A percentile compares a stretch with the other conserved stretches of the same genome.
Conservation (phyloP, 2,329 filamentous ascomycete genomes). For the Chaetomium olivaceum region DNA sequence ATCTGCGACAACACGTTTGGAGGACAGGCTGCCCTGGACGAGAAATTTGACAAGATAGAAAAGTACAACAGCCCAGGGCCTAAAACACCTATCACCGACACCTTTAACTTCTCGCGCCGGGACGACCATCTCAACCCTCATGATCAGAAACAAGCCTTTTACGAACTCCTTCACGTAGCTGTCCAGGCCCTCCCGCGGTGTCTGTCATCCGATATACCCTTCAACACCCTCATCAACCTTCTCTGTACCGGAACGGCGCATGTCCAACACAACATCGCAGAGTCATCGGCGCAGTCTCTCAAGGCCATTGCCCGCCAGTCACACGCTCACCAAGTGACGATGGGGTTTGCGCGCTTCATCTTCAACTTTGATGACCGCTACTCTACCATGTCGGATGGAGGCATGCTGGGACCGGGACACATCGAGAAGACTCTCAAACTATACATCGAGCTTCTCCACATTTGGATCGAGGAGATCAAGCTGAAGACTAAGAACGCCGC, state of each 20-base stretch:
- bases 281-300: constrained; percentile 86
- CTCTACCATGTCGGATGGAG: constrained; percentile 95
- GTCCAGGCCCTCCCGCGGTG: constrained; percentile 96
- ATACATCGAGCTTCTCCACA: constrained; percentile 89
- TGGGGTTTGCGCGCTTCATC: constrained; percentile 94
- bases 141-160: constrained; percentile 92
- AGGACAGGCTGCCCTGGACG: constrained; percentile 89
- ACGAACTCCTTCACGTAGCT: constrained; percentile 91
- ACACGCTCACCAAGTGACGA: constrained; percentile 92
- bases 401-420: constrained; percentile 89
- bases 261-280: constrained; percentile 87
- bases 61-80: constrained; percentile 85
- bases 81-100: constrained; percentile 92
- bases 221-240: constrained; percentile 90
- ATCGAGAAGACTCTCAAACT: constrained; percentile 91
- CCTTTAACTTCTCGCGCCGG: constrained; percentile 83
- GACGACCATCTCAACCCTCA: constrained; percentile 72
- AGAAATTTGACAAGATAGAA: constrained; percentile 98
- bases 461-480: constrained; percentile 97
- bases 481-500: constrained; percentile 76
- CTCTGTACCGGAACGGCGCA: constrained; percentile 96
- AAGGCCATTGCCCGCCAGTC: constrained; percentile 94
- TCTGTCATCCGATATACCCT: constrained; percentile 83
- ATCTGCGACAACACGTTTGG: constrained; percentile 97
- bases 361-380: constrained; percentile 98